Evolutionary conservation across 1,284 basidiomycete species (phyloP), one percentile per base, ranked within the genome.

Genomic region (Heterobasidion occidentale): DNA sequence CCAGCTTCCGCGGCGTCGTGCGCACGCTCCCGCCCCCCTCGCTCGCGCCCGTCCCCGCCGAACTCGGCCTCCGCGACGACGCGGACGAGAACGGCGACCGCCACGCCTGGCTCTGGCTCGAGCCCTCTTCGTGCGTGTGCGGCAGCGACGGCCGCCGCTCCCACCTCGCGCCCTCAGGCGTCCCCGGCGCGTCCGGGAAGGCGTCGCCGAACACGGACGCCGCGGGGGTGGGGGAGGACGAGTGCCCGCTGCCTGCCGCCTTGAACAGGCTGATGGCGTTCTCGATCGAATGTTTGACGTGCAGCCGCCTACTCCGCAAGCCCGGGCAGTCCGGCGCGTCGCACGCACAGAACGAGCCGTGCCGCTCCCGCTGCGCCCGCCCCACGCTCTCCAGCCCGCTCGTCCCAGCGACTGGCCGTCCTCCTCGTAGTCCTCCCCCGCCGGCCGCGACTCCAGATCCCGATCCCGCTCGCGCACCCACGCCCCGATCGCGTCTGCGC

Each of bases 261-360:
- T 77, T 81, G 64, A 84, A 67, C 64, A 78, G 77, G 60, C 77
- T 79, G 55, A 86, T 66, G 4, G 81, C 82, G 52, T 78, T 82
- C 66, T 86, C 83, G 59, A 85, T 80, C 5, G 83, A 84, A 46
- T 77, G 76, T 67, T 85, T 84, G 58, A 84, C 77, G 57, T 79
- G 76, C 57, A 85, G 61, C 51, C 78, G 73, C 64, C 72, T 51
- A 3, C 27, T 42, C 27, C 57, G 46, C 54, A 56, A 19, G 54
- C 50, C 36, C 36, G 54, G 17, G 46, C 54, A 59, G 27, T 61
- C 60, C 7, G 52, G 46, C 8, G 38, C 48, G 9, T 56, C 60
- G 12, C 60, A 61, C 36, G 54, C 38, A 46, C 60, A 60, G 9
- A 60, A 33, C 5, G 57, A 62, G 27, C 58, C 55, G 38, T 52